These are phyloP conservation scores for Pythium dissimile DNA, from an alignment of 352 stramenopile genomes.

Conservation along the genomic window DNA sequence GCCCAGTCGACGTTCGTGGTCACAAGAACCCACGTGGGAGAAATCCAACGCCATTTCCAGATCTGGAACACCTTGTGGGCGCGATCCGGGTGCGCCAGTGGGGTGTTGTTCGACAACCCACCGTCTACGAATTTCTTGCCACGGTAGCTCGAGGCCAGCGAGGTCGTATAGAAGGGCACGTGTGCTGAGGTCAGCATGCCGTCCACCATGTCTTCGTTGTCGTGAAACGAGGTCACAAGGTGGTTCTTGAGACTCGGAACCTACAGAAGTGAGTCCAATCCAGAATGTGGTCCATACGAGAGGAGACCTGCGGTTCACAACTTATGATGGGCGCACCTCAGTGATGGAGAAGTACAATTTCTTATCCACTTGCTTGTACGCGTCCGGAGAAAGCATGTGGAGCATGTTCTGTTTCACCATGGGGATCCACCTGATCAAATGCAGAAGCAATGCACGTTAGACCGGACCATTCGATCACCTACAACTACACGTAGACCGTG, in stretches of 20 bases:
- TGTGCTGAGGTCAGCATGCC: slow-evolving; percentile 74
- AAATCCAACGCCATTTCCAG: slow-evolving; percentile 81
- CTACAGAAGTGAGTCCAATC: slow-evolving; percentile 7
- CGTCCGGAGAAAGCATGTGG: slow-evolving; percentile 51
- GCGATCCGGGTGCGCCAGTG: slow-evolving; percentile 45
- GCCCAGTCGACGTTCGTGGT: slow-evolving; percentile 76
- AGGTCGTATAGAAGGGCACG: slow-evolving; percentile 72
- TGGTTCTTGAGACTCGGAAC: slow-evolving; percentile 64
- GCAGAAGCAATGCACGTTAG: too few relatives aligned
- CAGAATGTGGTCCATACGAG: neutral
- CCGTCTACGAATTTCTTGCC: slow-evolving; percentile 74
- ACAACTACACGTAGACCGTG: too few relatives aligned
- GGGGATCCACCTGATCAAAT: slow-evolving; percentile 77
- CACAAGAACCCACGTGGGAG: slow-evolving; percentile 70
- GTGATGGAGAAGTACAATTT: slow-evolving; percentile 81
- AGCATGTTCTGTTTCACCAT: slow-evolving; percentile 69
- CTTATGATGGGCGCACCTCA: slow-evolving; percentile 27
- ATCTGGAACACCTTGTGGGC: slow-evolving; percentile 81
- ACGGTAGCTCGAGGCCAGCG: slow-evolving; percentile 55
- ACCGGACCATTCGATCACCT: too few relatives aligned
- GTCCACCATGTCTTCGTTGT: slow-evolving; percentile 82
- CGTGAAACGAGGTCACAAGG: slow-evolving; percentile 62
- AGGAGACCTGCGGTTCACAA: neutral
- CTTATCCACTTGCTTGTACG: slow-evolving; percentile 56
- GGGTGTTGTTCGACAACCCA: slow-evolving; percentile 68